Conservation (phyloP, 306 rosid genomes). For the Vigna radiata region DNA sequence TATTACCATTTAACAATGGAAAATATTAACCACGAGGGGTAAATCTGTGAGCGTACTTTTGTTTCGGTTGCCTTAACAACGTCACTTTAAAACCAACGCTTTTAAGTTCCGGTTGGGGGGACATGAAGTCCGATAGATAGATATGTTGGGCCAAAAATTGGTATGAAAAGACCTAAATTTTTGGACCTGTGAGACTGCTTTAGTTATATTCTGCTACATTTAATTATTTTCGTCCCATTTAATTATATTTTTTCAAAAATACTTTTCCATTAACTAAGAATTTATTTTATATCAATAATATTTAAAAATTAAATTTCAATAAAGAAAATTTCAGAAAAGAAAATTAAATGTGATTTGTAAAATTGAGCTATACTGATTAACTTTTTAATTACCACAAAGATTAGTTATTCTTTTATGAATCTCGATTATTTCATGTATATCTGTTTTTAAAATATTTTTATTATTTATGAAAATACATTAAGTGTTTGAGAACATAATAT, state of each 20-base stretch:
- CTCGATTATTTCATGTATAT: no score
- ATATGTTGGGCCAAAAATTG: not conserved
- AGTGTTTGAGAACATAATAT: not conserved
- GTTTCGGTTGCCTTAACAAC: not conserved
- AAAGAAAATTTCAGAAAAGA: no score
- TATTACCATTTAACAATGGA: constrained; percentile 1
- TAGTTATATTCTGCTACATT: not conserved
- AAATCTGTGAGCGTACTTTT: not conserved
- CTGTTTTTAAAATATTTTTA: not conserved
- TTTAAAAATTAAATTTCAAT: no score
- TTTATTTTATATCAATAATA: no score
- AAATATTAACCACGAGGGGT: not conserved
- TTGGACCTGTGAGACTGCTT: not conserved
- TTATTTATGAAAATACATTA: not conserved
- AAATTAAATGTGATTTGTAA: no score
- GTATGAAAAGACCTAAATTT: not conserved
- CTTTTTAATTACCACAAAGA: no score
- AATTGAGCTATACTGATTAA: no score
- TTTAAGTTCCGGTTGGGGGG: not conserved
- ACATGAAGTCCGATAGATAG: not conserved
- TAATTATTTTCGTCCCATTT: no score
- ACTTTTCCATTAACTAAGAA: no score
- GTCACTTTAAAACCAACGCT: not conserved
- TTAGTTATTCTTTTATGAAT: no score
- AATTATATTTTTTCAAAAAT: no score